Percentiles rank a stretch among this genome's conserved stretches.
Conservation (phyloP, 2,329 filamentous ascomycete genomes). For the Cordyceps cateniannulata region DNA sequence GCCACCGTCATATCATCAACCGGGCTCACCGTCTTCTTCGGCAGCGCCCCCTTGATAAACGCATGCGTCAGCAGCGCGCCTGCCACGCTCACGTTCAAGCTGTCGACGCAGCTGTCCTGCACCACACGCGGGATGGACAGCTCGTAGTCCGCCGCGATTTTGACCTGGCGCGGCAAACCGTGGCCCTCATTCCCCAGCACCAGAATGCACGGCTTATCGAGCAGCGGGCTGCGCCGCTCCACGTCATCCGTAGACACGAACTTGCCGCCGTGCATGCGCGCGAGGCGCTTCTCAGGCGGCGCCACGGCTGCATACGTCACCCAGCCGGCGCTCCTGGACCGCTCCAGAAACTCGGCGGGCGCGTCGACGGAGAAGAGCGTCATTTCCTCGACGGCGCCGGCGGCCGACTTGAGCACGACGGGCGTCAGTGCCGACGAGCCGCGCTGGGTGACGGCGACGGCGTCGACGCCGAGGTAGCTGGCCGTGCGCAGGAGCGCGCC, state of each 20-base stretch:
- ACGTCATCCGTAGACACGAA: slow-evolving; percentile 45
- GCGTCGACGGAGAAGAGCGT: slow-evolving; percentile 64
- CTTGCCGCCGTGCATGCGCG: slow-evolving; percentile 30
- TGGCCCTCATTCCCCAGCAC: slow-evolving; percentile 78
- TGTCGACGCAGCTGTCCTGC: slow-evolving; percentile 62
- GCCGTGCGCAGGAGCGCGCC: slow-evolving; percentile 85
- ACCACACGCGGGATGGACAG: slow-evolving; percentile 57
- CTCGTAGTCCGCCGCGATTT: slow-evolving; percentile 58
- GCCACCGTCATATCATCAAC: background rate
- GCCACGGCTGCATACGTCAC: slow-evolving; percentile 70
- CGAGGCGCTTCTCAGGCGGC: slow-evolving; percentile 30
- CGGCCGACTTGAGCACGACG: slow-evolving; percentile 77
- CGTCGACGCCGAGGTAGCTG: slow-evolving; percentile 84
- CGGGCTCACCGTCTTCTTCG: background rate
- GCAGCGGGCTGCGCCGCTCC: slow-evolving; percentile 46
- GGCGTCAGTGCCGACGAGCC: slow-evolving; percentile 70
- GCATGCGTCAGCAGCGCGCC: slow-evolving; percentile 67
- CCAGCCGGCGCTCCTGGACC: slow-evolving; percentile 70
- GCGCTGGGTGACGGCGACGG: slow-evolving; percentile 67
- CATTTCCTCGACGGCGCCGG: slow-evolving; percentile 78
- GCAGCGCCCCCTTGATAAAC: slow-evolving; percentile 46
- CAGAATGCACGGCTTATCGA: slow-evolving; percentile 62
- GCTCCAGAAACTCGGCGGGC: slow-evolving; percentile 61
- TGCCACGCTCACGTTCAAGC: slow-evolving; percentile 89
- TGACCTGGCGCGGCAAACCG: slow-evolving; percentile 60